Base-by-base conservation (phyloP, 2,329 filamentous ascomycete genomes). In the Curvularia sp. region DNA sequence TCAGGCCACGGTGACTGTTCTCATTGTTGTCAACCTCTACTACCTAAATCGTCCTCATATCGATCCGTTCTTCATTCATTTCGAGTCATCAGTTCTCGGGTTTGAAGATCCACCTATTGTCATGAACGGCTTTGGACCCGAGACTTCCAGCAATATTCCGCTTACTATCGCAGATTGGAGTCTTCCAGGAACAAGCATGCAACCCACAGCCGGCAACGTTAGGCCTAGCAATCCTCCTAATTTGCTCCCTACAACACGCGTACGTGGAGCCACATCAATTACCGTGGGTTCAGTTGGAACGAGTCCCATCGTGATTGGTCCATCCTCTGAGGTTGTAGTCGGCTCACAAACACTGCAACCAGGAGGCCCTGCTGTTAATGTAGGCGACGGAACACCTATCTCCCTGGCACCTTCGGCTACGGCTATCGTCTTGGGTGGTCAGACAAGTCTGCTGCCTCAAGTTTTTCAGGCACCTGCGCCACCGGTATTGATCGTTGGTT, bases 401-500 rank as follows among this genome's bases (percentile, higher is more conserved):
- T 76, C 71, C 3, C 66, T 78, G 20, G 67, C 59, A 7, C 64
- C 69, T 24, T 68, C 67, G 30, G 73, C 61, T 41, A 72, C 68
- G n/a, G 70, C 70, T 22, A 63, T 76, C 13, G 54, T 74, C 5
- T 55, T 76, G 5, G 71, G 63, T 9, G 68, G 61, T 7, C 69
- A 51, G 6, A 75, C 73, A 22, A 70, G 70, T n/a, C 47, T 30
- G 9, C 56, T 75, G 20, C 69, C 72, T 4, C 26, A 65, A 57
- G n/a, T 49, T 33, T 24, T 56, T 4, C 51, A 56, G 33, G 33
- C 54, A 4, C 57, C 58, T 20, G 60, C 68, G n/a, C 67, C 74
- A 22, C 75, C 76, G 13, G 57, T 80, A 7, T 57, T 82, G 35
- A 81, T 77, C 1, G 64, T 83, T 20, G 79, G 79, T 12, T 72